These are phyloP conservation scores for Candida lessepsii DNA, from an alignment of 805 yeast species.

Conservation along the genomic window DNA sequence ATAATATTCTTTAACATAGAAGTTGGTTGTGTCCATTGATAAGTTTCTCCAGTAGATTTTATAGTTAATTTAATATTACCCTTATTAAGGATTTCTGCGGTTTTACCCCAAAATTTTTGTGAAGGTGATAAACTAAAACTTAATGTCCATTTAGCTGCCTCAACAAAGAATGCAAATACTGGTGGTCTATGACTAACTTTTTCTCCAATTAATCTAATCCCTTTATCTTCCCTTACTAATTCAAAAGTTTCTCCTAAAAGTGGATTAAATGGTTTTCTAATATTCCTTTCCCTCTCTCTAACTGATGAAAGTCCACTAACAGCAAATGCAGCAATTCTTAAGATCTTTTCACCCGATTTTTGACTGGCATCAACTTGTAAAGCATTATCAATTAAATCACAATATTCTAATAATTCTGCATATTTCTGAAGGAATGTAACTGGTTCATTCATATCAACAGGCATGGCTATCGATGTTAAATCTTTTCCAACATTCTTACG, in stretches of 20 bases:
- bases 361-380: constrained; percentile 40
- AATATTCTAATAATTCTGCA: constrained; percentile 78
- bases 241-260: constrained; percentile 92
- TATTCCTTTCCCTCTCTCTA: constrained; percentile 70
- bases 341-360: constrained; percentile 55
- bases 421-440: constrained; percentile 75
- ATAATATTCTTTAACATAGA: constrained; percentile 80
- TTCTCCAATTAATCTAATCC: constrained; percentile 73
- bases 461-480: constrained; percentile 81
- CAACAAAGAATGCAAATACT: constrained; percentile 78
- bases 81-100: constrained; percentile 74
- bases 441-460: constrained; percentile 93
- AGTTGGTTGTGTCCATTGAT: constrained; percentile 80
- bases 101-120: constrained; percentile 95
- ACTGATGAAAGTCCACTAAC: constrained; percentile 67
- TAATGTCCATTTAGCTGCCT: constrained; percentile 68
- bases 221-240: constrained; percentile 78
- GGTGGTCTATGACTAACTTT: constrained; percentile 88
- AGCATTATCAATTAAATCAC: constrained; percentile 64
- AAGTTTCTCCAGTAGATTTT: constrained; percentile 64
- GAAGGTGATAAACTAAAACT: constrained; percentile 66
- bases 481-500: constrained; percentile 94
- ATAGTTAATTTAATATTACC: constrained; percentile 65
- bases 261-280: constrained; percentile 93
- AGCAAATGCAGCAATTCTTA: constrained; percentile 80